Conservation (phyloP, 805 yeast species). For the Cyberlindnera mycetangii region DNA sequence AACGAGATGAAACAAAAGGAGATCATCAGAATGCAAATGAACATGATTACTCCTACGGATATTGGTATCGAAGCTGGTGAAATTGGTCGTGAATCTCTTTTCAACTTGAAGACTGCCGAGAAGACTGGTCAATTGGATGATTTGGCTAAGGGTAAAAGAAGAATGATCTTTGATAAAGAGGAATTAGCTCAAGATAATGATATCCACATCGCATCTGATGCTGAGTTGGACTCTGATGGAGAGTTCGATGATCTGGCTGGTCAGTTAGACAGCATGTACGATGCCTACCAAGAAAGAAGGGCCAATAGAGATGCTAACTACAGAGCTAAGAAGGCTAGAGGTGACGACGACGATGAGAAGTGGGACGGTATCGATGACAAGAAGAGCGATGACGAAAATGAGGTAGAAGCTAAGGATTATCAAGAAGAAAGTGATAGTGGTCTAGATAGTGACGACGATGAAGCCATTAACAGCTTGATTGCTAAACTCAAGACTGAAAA, state of each 20-base stretch:
- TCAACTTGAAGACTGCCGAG: slow-evolving; percentile 81
- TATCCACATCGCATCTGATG: slow-evolving; percentile 50
- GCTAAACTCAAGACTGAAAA: slow-evolving; percentile 52
- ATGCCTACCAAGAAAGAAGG: slow-evolving; percentile 59
- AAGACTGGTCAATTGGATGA: slow-evolving; percentile 79
- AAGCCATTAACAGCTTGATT: slow-evolving; percentile 58
- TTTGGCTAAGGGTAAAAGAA: slow-evolving; percentile 72
- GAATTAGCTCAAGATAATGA: slow-evolving; percentile 55
- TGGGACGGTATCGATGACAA: slow-evolving; percentile 74
- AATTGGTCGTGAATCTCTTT: slow-evolving; percentile 73
- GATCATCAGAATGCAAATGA: slow-evolving; percentile 88
- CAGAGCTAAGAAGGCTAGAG: slow-evolving; percentile 69
- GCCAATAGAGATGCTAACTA: slow-evolving; percentile 68
- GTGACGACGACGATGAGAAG: slow-evolving; percentile 69
- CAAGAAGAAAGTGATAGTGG: slow-evolving; percentile 37
- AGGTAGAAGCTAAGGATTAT: slow-evolving; percentile 38
- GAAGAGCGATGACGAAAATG: slow-evolving; percentile 34
- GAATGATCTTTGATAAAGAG: slow-evolving; percentile 53
- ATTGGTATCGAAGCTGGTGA: slow-evolving; percentile 91
- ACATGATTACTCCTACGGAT: slow-evolving; percentile 89
- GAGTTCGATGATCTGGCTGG: slow-evolving; percentile 71
- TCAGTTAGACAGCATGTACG: slow-evolving; percentile 81
- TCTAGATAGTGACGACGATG: slow-evolving; percentile 66
- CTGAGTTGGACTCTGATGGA: slow-evolving; percentile 41
- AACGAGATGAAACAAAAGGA: slow-evolving; percentile 88